These are phyloP conservation scores for Ilyonectria mors-panacis DNA, from an alignment of 2,329 filamentous ascomycete species.

Conservation along the genomic window DNA sequence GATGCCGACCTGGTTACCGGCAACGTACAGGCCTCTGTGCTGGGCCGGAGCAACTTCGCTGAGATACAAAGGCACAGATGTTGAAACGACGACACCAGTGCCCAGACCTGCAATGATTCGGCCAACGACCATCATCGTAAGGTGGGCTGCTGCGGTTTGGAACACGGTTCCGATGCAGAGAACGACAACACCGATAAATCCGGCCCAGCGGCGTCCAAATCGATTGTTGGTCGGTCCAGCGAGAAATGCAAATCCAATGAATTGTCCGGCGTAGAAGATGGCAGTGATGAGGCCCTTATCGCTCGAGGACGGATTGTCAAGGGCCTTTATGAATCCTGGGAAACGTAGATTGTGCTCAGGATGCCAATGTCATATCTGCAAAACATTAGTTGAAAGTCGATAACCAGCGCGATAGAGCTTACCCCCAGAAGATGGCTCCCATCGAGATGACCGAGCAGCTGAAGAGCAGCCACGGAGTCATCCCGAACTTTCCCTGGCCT, in stretches of 20 bases:
- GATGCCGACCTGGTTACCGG: constrained; percentile 73
- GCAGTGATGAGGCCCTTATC: constrained; percentile 68
- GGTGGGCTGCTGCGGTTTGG: constrained; percentile 60
- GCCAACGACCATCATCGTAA: constrained; percentile 64
- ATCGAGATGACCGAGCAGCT: constrained; percentile 36
- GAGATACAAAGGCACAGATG: constrained; percentile 71
- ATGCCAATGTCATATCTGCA: constrained; percentile 44
- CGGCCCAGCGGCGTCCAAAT: constrained; percentile 67
- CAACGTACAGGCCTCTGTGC: constrained; percentile 69
- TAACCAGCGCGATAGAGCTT: not conserved
- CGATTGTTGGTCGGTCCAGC: constrained; percentile 66
- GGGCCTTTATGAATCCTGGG: constrained; percentile 67
- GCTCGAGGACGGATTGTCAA: constrained; percentile 61
- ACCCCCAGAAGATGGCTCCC: constrained; percentile 41
- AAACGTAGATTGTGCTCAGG: constrained; percentile 61
- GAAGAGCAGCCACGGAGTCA: constrained; percentile 33
- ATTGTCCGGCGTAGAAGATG: constrained; percentile 72
- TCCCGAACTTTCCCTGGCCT: constrained; percentile 13
- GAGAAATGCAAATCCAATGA: constrained; percentile 68
- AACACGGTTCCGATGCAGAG: constrained; percentile 65
- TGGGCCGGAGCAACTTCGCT: constrained; percentile 70
- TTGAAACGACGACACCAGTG: constrained; percentile 69
- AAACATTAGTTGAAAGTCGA: not conserved
- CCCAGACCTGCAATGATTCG: constrained; percentile 68
- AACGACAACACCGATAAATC: constrained; percentile 62